phyloP scores from a whole-genome alignment of 768 basidiomycete species.

The Austroboletus eburneus region DNA sequence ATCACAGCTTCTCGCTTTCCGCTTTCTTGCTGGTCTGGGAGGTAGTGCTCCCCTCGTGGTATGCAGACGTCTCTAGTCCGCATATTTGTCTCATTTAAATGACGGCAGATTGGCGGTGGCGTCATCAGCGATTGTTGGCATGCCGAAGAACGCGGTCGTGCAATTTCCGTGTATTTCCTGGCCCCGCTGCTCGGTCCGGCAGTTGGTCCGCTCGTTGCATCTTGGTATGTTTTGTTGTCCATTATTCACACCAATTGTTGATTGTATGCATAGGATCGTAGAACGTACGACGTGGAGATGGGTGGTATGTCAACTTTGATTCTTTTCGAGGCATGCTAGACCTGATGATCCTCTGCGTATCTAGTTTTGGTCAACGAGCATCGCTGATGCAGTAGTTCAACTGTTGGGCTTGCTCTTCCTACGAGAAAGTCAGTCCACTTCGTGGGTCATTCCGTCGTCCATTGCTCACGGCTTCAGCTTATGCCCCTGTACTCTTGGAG shows the following conservation, averaged over 20 bases:
- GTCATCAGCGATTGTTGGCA: slow-evolving; percentile 60
- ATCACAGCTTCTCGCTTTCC: slow-evolving; percentile 58
- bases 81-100: not conserved
- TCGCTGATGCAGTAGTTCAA: slow-evolving; percentile 53
- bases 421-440: slow-evolving; percentile 51
- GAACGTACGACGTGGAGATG: slow-evolving; percentile 66
- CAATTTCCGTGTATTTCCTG: slow-evolving; percentile 59
- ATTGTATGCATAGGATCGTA: slow-evolving; percentile 40
- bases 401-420: slow-evolving; percentile 52
- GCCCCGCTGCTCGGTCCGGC: slow-evolving; percentile 66
- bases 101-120: slow-evolving; percentile 56
- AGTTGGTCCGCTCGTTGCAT: slow-evolving; percentile 57
- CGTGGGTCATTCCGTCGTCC: not conserved
- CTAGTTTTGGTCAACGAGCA: slow-evolving; percentile 65
- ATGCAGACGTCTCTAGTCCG: not conserved
- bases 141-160: slow-evolving; percentile 59
- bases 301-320: slow-evolving; percentile 52
- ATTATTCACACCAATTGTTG: not conserved
- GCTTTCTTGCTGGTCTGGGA: slow-evolving; percentile 66
- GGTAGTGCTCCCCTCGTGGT: slow-evolving; percentile 65
- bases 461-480: slow-evolving; percentile 25
- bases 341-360: not conserved
- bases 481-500: slow-evolving; percentile 35
- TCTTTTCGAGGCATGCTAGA: not conserved
- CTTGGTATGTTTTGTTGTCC: slow-evolving; percentile 38